Base-by-base conservation (phyloP, 2,329 filamentous ascomycete genomes). In the Stemphylium beticola region DNA sequence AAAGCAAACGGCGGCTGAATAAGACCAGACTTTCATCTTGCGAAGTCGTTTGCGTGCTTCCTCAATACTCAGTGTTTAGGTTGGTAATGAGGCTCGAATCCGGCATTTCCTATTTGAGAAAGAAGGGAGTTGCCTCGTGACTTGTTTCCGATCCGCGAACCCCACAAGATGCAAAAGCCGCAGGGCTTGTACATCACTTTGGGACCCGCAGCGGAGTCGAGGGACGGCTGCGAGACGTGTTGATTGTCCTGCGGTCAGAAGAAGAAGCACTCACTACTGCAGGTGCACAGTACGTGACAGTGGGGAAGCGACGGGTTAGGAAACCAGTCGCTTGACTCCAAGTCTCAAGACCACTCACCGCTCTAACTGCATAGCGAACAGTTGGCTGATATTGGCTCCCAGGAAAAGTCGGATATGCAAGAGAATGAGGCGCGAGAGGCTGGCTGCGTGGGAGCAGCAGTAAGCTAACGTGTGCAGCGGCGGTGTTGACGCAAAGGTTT, bases 271-370 rank as follows among this genome's bases (percentile, higher is more conserved):
- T 46, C 40, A 52, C 63, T 71, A 65, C 65, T 67, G 62, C 66
- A 67, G 61, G 61, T 64, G 65, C 60, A 58, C 61, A 58, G 59
- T 55, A 45, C 48, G 53, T 52, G 55, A 60, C 41, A 60, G 67
- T 56, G 58, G 64, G 56, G 55, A 66, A 41, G 49, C 32, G 40
- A 50, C 53, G 44, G 43, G 45, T 42, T 37, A 38, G 47, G 58
- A 46, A 57, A 52, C 54, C 54, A 55, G 54, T 60, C 54, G 54
- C 39, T 60, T 52, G 54, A 57, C 57, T 45, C 31, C 50, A 52
- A 51, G 53, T 57, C 41, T 59, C 51, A 50, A 54, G 60, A 46
- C 59, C 53, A 61, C 65, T 67, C 66, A 69, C 66, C 66, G 67
- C 66, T 52, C 38, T 32, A 9, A 12, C 32, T 42, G 37, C 31